These are phyloP conservation scores for Rhodomyrtus tomentosa DNA, from an alignment of 345 rosid genomes.

Conservation along the genomic window DNA sequence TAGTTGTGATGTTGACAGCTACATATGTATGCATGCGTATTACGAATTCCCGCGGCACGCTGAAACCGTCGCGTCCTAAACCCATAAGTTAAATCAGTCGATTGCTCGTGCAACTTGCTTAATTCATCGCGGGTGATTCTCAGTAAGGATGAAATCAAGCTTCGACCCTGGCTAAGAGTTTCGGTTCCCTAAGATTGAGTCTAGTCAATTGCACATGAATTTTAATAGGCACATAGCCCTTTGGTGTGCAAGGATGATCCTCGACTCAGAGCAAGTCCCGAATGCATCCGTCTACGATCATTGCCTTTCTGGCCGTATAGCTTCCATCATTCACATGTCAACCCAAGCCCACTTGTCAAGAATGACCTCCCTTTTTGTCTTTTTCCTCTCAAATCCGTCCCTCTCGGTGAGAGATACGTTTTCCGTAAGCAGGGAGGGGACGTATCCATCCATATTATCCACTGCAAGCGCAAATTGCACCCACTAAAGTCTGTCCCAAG, in stretches of 20 bases:
- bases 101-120: background rate
- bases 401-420: background rate
- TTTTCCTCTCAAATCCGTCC: background rate
- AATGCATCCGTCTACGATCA: background rate
- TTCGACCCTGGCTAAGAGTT: background rate
- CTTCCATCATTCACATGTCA: background rate
- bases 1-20: background rate
- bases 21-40: background rate
- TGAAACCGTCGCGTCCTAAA: background rate
- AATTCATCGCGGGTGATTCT: background rate
- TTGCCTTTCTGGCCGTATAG: background rate
- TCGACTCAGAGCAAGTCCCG: background rate
- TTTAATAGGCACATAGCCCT: background rate
- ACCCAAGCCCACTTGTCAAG: background rate
- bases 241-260: background rate
- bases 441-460: background rate
- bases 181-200: background rate
- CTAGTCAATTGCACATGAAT: background rate
- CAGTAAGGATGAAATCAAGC: background rate
- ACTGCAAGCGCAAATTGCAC: background rate
- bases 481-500: background rate
- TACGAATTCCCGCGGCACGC: accelerated
- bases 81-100: background rate
- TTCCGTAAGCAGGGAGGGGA: background rate
- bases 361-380: background rate